Base-by-base conservation (phyloP, 2,329 filamentous ascomycete genomes). In the Neofusicoccum sp. region DNA sequence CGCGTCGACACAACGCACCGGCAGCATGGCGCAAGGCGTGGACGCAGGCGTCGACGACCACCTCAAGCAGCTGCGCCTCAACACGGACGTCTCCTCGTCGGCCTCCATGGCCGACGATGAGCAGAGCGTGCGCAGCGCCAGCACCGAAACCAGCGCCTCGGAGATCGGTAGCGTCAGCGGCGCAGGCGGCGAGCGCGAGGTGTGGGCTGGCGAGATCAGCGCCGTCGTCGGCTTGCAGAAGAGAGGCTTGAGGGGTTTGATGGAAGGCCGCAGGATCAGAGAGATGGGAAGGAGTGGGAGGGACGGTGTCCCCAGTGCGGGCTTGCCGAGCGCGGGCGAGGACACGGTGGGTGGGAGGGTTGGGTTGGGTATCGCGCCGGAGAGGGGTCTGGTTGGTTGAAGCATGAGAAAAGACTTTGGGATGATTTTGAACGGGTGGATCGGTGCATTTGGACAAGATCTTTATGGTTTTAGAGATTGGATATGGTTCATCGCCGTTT, bases 171-270 rank as follows among this genome's bases (percentile, higher is more conserved):
- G 45, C 61, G 69, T 72, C 24, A 72, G 69, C 41, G 70, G 63
- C 64, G 76, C 69, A 59, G 63, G 73, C 48, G 43, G 73, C 69
- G 75, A 80, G 12, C 77, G 84, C 12, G 89, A 92, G 65, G 80
- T 93, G 0, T 99, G 95, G 93, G 82, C 77, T 69, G 87, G 89
- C 61, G 85, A 96, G 78, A 75, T 93, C 34, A 93, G 90, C 77
- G 91, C 91, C 51, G 93, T 98, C 2, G 96, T 99, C 66, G 95
- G 95, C 0, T 73, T 99, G 65, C 95, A 99, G 79, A 99, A 99
- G 79, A 84, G 95, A 58, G 95, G 95, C 0, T 75, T 99, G 36
- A 83, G 93, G 62, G 95, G 95, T 0, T 75, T 99, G 66, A 98
- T 99, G 95, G 95, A 98, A 75, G 93, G 93, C 3, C 81, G 93